These are phyloP conservation scores for Penicillium italicum DNA, from an alignment of 2,329 filamentous ascomycete species.

Conservation along the genomic window DNA sequence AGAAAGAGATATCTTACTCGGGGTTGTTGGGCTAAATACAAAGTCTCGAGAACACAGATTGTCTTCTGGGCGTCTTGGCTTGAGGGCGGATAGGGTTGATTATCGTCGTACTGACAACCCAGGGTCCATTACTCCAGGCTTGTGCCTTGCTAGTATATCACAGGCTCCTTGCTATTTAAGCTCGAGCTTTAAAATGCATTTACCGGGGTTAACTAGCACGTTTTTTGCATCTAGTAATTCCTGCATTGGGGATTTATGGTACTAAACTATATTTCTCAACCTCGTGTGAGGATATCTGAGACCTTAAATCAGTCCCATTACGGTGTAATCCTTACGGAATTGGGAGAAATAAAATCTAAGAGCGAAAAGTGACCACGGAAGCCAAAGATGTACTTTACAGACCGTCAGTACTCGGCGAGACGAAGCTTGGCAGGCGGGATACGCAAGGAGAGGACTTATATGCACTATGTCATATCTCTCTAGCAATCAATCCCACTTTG, in stretches of 20 bases:
- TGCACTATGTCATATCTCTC: background rate
- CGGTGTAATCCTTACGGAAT: no score
- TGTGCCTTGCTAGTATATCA: background rate
- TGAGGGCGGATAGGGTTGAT: conserved; percentile 1
- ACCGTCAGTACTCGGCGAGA: background rate
- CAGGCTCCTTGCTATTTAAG: background rate
- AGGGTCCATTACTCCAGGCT: conserved; percentile 9
- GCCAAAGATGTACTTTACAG: no score
- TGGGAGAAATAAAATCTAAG: background rate
- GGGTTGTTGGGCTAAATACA: background rate
- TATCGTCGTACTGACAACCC: conserved; percentile 15
- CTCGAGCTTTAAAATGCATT: background rate
- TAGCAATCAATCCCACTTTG: background rate
- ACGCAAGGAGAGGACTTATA: background rate
- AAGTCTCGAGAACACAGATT: background rate
- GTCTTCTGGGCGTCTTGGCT: background rate
- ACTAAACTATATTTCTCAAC: no score
- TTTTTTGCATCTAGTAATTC: background rate
- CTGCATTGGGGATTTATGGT: background rate
- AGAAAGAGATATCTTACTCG: background rate
- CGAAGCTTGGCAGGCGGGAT: background rate
- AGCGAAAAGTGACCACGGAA: background rate
- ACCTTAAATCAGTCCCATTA: background rate
- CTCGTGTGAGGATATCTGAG: background rate
- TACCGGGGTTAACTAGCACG: background rate